Percentiles rank a stretch among this genome's conserved stretches.
Conservation (phyloP, 164 flowering plant genomes). For the Nymphaea thermarum region DNA sequence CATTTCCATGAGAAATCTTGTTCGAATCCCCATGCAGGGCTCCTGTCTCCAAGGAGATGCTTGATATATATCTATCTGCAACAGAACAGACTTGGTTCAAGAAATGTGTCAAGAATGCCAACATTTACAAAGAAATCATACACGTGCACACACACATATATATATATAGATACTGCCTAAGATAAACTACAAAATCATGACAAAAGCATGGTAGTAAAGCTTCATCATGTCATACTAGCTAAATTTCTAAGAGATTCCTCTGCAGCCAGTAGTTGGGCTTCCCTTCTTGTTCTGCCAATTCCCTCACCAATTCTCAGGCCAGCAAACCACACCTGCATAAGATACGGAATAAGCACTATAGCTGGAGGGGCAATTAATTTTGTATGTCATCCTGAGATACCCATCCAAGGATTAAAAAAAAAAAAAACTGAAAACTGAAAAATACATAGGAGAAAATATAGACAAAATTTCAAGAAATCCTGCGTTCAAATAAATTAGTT, state of each 20-base stretch:
- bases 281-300: slow-evolving; percentile 69
- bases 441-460: too few species aligned
- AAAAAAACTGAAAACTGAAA: too few species aligned
- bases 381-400: too few species aligned
- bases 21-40: slow-evolving; percentile 33
- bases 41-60: slow-evolving; percentile 31
- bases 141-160: background rate
- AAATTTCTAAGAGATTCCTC: slow-evolving; percentile 60
- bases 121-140: background rate
- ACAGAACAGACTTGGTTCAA: background rate
- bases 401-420: too few species aligned
- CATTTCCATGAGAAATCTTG: slow-evolving; percentile 28
- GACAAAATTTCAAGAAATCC: too few species aligned
- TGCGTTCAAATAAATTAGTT: too few species aligned
- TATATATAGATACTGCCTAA: background rate
- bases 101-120: background rate
- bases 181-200: background rate
- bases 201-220: background rate
- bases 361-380: too few species aligned
- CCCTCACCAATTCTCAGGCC: slow-evolving; percentile 88
- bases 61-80: slow-evolving; percentile 68
- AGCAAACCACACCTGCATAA: slow-evolving; percentile 66
- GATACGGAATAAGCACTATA: background rate
- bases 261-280: slow-evolving; percentile 75
- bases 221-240: slow-evolving; percentile 39